Evolutionary conservation across 306 rosid species (phyloP), one percentile per base, ranked within the genome.

Genomic region (Lithocarpus polystachyus): DNA sequence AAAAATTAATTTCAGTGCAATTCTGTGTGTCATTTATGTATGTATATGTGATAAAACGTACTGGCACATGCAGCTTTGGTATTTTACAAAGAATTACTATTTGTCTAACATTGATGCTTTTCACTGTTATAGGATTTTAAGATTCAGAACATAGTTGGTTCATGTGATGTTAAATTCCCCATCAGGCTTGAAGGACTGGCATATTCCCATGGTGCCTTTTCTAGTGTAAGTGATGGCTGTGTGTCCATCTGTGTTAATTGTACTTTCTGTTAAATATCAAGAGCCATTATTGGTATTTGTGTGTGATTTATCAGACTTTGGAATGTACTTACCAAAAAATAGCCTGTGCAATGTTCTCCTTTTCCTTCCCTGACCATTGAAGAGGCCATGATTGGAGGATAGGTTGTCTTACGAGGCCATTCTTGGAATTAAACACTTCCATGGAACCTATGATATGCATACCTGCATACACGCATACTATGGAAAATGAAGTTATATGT

Each of bases 111-210:
- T 5, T 24, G 17, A 45, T 28, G 33, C 17, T 74, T 74, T 60
- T 40, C 71, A 12, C 48, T 56, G 75, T 54, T 77, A 53, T 56
- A 91, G 96, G 93, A 89, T 76, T 94, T 94, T 77, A 94, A 94
- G 83, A 94, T 94, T 79, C 95, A 94, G 86, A 92, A 94, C 80
- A 94, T 92, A 59, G 97, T 94, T 54, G 97, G 95, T 60, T 94
- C 97, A 8, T 92, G 97, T 76, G 98, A 92, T 78, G 97, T 94
- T 48, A 92, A 94, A 88, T 94, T 94, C 70, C 97, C 97, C 45
- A 94, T 94, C 51, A 85, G 99, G 81, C 91, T 94, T 6, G 99
- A 92, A 87, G 99, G 95, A 65, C 95, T 94, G 84, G 89, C 92
- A 17, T 89, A 87, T 84, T 94, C 99, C 26, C 97, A 94, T 51